A percentile compares a stretch with the other conserved stretches of the same genome.
These are phyloP conservation scores for Apiotrichum veenhuisii DNA, from an alignment of 1,284 basidiomycete genomes.

Conservation along the genomic window DNA sequence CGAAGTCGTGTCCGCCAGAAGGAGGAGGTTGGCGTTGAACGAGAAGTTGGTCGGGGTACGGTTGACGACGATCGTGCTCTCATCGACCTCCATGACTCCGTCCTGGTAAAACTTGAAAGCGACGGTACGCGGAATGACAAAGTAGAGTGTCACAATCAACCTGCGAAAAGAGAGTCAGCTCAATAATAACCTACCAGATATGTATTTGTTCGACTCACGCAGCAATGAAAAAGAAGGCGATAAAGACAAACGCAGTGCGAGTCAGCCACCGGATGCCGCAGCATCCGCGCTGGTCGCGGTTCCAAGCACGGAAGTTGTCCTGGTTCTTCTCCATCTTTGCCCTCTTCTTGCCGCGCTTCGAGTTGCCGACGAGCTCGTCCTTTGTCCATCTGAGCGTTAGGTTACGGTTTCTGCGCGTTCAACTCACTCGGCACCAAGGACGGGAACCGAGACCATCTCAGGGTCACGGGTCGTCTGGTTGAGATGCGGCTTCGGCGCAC, in stretches of 20 bases:
- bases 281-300: constrained; percentile 65
- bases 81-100: constrained; percentile 60
- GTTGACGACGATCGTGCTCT: constrained; percentile 60
- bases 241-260: constrained; percentile 62
- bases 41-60: constrained; percentile 77
- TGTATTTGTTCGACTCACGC: constrained; percentile 56
- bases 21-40: constrained; percentile 67
- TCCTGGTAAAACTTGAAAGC: constrained; percentile 60
- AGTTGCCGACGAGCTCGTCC: constrained; percentile 68
- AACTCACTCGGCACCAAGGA: constrained; percentile 67
- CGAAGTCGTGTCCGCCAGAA: constrained; percentile 65
- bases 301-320: constrained; percentile 64
- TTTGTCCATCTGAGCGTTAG: constrained; percentile 60
- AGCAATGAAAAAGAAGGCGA: constrained; percentile 60
- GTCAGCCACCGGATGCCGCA: constrained; percentile 71
- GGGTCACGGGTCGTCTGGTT: constrained; percentile 7
- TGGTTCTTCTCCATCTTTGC: constrained; percentile 57
- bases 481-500: background rate
- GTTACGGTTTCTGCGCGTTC: background rate
- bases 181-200: too few relatives aligned
- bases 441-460: constrained; percentile 63
- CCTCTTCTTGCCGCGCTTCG: constrained; percentile 63
- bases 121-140: constrained; percentile 76
- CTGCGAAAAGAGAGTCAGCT: constrained; percentile 50
- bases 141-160: constrained; percentile 63